Conservation (phyloP, 148 eudicot species). For the Oxyria digyna region DNA sequence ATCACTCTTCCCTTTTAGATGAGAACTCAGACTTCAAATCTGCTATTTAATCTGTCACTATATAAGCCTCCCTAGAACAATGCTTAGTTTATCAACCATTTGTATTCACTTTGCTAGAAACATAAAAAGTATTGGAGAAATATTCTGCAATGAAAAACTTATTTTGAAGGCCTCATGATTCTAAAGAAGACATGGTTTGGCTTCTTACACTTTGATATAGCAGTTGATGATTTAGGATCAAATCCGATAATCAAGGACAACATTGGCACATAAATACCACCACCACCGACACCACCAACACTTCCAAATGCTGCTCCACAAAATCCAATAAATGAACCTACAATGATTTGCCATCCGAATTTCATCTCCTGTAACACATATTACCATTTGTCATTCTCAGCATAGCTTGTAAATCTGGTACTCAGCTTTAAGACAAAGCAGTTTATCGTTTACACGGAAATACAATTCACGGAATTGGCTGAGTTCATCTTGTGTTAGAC, state of each 20-base stretch:
- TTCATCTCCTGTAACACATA: constrained; percentile 49
- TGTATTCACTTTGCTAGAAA: not conserved
- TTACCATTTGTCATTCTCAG: not conserved
- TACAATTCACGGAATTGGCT: not conserved
- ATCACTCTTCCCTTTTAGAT: too few relatives aligned
- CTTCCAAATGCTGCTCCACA: constrained; percentile 95
- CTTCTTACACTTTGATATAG: constrained; percentile 84
- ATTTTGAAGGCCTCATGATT: not conserved
- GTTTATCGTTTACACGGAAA: not conserved
- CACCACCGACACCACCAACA: constrained; percentile 99
- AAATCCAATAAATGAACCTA: constrained; percentile 65
- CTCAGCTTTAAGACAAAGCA: too few relatives aligned
- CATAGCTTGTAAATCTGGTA: constrained; percentile 1
- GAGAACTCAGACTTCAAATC: not conserved
- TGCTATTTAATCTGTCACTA: not conserved
- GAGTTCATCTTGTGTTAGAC: not conserved
- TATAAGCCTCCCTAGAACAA: not conserved
- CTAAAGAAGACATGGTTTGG: not conserved
- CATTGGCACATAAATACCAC: constrained; percentile 97
- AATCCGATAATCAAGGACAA: constrained; percentile 72
- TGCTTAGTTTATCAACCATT: not conserved
- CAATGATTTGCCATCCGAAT: constrained; percentile 58
- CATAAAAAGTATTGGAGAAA: not conserved
- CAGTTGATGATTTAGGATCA: constrained; percentile 89
- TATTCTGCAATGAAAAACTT: not conserved